Conservation (phyloP, 2,329 filamentous ascomycete species). For the Colletotrichum ledebouriae region DNA sequence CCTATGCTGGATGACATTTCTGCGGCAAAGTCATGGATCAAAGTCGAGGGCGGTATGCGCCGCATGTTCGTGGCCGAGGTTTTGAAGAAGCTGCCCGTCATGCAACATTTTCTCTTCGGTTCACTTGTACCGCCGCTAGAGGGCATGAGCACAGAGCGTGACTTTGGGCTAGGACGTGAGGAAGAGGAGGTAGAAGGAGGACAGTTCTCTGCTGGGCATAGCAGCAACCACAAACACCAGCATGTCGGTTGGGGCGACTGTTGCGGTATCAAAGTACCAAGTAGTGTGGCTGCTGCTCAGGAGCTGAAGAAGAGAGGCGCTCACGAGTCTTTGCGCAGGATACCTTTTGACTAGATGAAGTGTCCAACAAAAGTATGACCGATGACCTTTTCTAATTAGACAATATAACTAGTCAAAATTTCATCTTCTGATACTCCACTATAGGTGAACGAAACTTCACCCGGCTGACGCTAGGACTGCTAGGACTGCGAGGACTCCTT, state of each 20-base stretch:
- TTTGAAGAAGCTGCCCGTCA: constrained; percentile 91
- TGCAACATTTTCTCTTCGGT: constrained; percentile 98
- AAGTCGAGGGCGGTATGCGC: constrained; percentile 95
- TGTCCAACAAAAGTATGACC: neutral
- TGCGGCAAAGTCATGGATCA: constrained; percentile 87
- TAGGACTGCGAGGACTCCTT: neutral
- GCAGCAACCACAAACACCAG: constrained; percentile 78
- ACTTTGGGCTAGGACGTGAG: constrained; percentile 60
- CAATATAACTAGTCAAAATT: constrained; percentile 12
- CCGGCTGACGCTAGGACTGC: neutral
- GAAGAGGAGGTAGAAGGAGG: constrained; percentile 68
- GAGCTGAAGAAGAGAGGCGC: constrained; percentile 84
- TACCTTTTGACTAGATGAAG: constrained; percentile 79
- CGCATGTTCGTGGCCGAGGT: constrained; percentile 98
- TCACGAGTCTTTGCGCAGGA: constrained; percentile 73
- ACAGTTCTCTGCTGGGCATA: constrained; percentile 68
- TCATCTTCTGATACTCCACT: neutral
- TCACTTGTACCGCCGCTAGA: constrained; percentile 83
- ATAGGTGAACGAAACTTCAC: neutral
- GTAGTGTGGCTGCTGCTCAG: constrained; percentile 89
- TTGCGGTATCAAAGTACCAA: constrained; percentile 97
- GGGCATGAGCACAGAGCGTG: constrained; percentile 80
- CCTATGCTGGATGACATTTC: constrained; percentile 99
- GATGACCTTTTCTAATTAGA: constrained; percentile 1
- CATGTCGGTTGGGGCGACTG: constrained; percentile 91